Evolutionary conservation across 116 monocot genomes (phyloP).

Genomic region (Phalaenopsis hybrid): DNA sequence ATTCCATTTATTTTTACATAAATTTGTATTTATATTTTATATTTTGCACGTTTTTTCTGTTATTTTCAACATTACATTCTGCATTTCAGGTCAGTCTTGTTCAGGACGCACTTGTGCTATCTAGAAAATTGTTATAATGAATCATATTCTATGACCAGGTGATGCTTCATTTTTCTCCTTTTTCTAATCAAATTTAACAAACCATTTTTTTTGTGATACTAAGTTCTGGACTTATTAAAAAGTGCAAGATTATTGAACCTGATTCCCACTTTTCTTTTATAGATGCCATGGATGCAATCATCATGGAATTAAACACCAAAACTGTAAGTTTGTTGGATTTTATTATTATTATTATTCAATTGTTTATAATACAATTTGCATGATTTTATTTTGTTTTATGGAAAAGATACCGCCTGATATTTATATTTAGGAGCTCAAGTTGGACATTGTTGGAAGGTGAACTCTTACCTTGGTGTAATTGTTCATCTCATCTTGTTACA

Average conservation of each 20-base stretch:
- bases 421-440: background rate
- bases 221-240: background rate
- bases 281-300: conserved; percentile 40
- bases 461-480: background rate
- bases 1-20: background rate
- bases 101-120: conserved; percentile 42
- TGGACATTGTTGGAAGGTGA: background rate
- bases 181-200: background rate
- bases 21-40: background rate
- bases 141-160: conserved; percentile 33
- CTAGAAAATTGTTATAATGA: conserved; percentile 43
- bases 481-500: too few species aligned
- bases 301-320: conserved; percentile 34
- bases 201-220: background rate
- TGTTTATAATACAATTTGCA: background rate
- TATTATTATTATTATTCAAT: background rate
- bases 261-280: background rate
- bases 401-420: background rate
- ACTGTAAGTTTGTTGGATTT: conserved; percentile 41
- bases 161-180: background rate
- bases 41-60: background rate
- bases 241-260: background rate
- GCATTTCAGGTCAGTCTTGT: conserved; percentile 45
- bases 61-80: background rate
- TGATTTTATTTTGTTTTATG: background rate